Base-by-base conservation (phyloP, 148 eudicot species). In the Rhododendron vialii region DNA sequence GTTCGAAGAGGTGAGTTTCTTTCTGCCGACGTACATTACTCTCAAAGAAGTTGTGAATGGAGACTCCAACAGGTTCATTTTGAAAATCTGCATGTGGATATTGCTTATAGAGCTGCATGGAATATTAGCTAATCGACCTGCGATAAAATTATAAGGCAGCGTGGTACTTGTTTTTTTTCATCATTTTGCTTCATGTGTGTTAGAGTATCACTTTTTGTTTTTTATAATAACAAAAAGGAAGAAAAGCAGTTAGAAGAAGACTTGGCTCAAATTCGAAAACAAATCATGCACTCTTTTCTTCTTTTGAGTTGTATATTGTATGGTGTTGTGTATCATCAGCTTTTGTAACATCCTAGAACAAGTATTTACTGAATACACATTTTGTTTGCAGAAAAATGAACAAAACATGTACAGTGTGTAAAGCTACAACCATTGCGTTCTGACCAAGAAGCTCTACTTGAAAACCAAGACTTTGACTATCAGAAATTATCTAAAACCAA, bases 1-100 rank as follows among this genome's bases (percentile, higher is more conserved):
- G 85, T 96, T 96, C 76, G 94, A 95, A 86, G 96, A 96, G 96
- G 99, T 92, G 59, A 80, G 92, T 86, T 43, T 84, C 51, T 71
- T 78, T 30, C 76, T 0, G 7, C 38, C 76, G 5, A 71, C 13
- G 20, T 71, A 13, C 76, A 71, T 63, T 4, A 26, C 38, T 67
- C 53, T 65, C 20, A 67, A 35, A 36, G 43, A 22, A 74, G 71
- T 48, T 69, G 79, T 53, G 76, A 43, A 74, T 24, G 14, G 65
- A 48, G 61, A 73, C 80, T 69, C 38, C 41, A 48, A 73, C 50
- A 22, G 20, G 82, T 78, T 79, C 47, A 18, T 57, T 51, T 30
- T 75, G 71, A 28, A 47, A 3, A 35, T 1, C 13, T 78, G 83
- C 35, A 38, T 41, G 38, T 57, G 22, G 74, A 35, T 18, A 83